phyloP scores from a whole-genome alignment of 202 grass and related monocot genomes.

The Zoysia matrella region DNA sequence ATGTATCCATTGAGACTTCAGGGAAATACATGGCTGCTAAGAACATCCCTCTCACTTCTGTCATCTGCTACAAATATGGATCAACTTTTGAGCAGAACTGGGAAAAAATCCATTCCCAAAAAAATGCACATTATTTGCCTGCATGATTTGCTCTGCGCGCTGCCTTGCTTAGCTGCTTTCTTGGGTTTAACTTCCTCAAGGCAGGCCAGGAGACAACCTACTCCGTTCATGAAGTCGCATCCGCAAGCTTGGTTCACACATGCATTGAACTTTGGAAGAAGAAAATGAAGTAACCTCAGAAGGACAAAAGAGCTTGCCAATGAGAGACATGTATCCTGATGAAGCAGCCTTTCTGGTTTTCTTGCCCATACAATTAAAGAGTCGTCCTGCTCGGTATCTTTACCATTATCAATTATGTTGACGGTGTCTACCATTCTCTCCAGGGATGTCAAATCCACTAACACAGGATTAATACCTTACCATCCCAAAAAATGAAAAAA shows the following conservation, averaged over 20 bases:
- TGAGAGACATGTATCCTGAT: conserved; percentile 71
- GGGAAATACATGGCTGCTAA: neutral
- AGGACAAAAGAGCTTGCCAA: conserved; percentile 66
- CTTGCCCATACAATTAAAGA: conserved; percentile 62
- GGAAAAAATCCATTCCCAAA: conserved; percentile 2
- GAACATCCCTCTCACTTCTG: conserved; percentile 5
- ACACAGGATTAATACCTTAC: conserved; percentile 59
- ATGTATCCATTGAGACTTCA: conserved; percentile 21
- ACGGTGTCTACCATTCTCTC: conserved; percentile 36
- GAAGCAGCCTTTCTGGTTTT: conserved; percentile 69
- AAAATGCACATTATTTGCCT: neutral
- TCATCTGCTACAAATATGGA: neutral
- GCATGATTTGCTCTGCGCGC: conserved; percentile 1
- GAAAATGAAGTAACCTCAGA: conserved; percentile 57
- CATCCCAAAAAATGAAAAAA: neutral
- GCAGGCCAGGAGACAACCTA: conserved; percentile 51
- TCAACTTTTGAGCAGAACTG: conserved; percentile 16
- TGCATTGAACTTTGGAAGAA: conserved; percentile 59
- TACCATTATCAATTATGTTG: conserved; percentile 35
- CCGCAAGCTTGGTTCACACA: conserved; percentile 31
- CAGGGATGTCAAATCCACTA: conserved; percentile 37
- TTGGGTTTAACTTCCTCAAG: conserved; percentile 36
- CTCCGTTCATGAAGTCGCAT: conserved; percentile 49
- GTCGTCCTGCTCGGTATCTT: conserved; percentile 38
- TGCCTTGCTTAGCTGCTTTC: conserved; percentile 20